A percentile compares a stretch with the other conserved stretches of the same genome.
phyloP scores from a whole-genome alignment of 306 rosid species.

The Vigna mungo region DNA sequence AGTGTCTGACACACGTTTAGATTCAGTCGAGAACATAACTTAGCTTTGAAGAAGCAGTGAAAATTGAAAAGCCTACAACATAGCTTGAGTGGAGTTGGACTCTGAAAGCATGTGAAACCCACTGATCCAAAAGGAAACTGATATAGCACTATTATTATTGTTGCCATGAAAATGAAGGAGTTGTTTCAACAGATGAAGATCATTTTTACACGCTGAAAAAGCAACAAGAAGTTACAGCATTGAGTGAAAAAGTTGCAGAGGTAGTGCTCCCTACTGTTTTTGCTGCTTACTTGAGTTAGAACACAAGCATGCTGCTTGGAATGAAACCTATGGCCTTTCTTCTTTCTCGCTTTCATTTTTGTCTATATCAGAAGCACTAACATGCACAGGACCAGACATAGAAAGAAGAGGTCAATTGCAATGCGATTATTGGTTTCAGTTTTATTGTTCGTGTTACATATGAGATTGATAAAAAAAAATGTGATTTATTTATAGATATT shows the following conservation, averaged over 20 bases:
- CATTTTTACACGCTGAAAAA: constrained; percentile 47
- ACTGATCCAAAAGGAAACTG: constrained; percentile 20
- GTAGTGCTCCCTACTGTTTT: constrained; percentile 23
- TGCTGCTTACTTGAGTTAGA: constrained; percentile 7
- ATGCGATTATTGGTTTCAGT: background rate
- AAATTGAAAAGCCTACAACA: constrained; percentile 11
- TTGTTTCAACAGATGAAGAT: constrained; percentile 40
- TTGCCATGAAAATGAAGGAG: constrained; percentile 10
- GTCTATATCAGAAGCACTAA: constrained; percentile 11
- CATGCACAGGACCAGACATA: background rate
- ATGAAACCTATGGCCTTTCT: background rate
- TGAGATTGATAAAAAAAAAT: too few relatives aligned
- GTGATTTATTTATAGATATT: too few relatives aligned
- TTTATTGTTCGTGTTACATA: background rate
- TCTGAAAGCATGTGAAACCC: constrained; percentile 32
- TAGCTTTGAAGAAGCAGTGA: constrained; percentile 17
- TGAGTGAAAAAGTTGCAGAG: background rate
- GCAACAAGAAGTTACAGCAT: constrained; percentile 36
- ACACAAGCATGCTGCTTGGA: constrained; percentile 39
- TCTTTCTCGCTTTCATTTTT: background rate
- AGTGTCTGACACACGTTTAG: background rate
- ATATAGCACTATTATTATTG: background rate
- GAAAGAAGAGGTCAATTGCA: background rate
- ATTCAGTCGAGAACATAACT: background rate
- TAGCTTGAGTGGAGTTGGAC: constrained; percentile 5